Evolutionary conservation across 805 yeast genomes (phyloP).

Genomic region (Danielia oregonensis): DNA sequence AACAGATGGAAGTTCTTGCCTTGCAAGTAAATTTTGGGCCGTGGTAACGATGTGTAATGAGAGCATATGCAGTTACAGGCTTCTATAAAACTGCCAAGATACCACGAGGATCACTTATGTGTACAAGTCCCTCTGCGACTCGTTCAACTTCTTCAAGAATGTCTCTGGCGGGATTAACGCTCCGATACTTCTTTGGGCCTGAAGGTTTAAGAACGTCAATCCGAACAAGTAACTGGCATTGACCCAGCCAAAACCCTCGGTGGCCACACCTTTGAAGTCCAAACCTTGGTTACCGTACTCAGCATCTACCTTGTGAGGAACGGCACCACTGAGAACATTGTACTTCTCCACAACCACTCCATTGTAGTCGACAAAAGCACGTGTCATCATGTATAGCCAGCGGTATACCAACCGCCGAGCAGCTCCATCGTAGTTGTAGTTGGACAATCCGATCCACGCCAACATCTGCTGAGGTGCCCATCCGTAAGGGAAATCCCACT

Average conservation of each 20-base stretch:
- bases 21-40: no score
- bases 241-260: slow-evolving; percentile 98
- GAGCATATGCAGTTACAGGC: no score
- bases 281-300: slow-evolving; percentile 97
- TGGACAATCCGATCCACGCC: slow-evolving; percentile 82
- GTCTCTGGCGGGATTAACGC: slow-evolving; percentile 69
- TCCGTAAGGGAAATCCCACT: slow-evolving; percentile 97
- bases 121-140: slow-evolving; percentile 6
- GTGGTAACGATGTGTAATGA: no score
- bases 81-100: no score
- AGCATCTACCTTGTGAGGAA: slow-evolving; percentile 89
- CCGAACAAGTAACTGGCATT: slow-evolving; percentile 83
- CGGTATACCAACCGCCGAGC: slow-evolving; percentile 74
- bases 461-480: slow-evolving; percentile 99
- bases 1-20: no score
- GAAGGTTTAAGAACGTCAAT: slow-evolving; percentile 57
- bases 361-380: slow-evolving; percentile 85
- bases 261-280: slow-evolving; percentile 87
- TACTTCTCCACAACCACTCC: slow-evolving; percentile 96
- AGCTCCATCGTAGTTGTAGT: slow-evolving; percentile 64
- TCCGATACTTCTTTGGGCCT: slow-evolving; percentile 74
- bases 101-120: neutral
- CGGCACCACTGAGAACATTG: slow-evolving; percentile 77
- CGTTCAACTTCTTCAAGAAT: slow-evolving; percentile 46
- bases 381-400: slow-evolving; percentile 88